Percentiles rank a stretch among this genome's conserved stretches.
Evolutionary conservation across 2,329 filamentous ascomycete species (phyloP).

Genomic region (Alternaria sp.): DNA sequence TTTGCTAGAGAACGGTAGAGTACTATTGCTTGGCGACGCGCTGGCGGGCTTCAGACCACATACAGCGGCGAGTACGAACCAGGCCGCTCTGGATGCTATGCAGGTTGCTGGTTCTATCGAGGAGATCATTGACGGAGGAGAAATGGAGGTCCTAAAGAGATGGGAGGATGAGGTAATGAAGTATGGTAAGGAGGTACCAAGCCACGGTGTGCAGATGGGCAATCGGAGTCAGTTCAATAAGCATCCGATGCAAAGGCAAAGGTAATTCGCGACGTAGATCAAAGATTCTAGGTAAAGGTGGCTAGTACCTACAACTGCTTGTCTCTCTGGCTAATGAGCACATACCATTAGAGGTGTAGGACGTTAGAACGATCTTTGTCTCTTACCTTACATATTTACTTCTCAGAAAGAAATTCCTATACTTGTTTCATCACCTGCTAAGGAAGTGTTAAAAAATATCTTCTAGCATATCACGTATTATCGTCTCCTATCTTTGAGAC

Average conservation of each 20-base stretch:
- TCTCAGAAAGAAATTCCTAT: too few species aligned
- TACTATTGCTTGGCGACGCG: slow-evolving; percentile 59
- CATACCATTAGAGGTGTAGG: too few species aligned
- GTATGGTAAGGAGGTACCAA: slow-evolving; percentile 25
- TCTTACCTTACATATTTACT: not conserved
- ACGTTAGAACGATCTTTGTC: not conserved
- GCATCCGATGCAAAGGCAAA: slow-evolving; percentile 19
- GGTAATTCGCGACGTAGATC: not conserved
- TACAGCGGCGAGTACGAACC: slow-evolving; percentile 55
- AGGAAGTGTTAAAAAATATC: not conserved
- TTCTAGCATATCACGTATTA: not conserved
- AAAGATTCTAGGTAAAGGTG: not conserved
- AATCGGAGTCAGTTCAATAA: slow-evolving; percentile 27
- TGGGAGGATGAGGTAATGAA: slow-evolving; percentile 45
- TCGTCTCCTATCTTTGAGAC: not conserved
- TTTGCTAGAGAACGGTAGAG: slow-evolving; percentile 50
- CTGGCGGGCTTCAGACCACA: slow-evolving; percentile 57
- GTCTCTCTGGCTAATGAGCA: not conserved
- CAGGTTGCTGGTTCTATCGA: slow-evolving; percentile 40
- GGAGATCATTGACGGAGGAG: slow-evolving; percentile 48
- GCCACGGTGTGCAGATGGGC: slow-evolving; percentile 25
- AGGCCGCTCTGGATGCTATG: slow-evolving; percentile 56
- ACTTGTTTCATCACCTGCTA: not conserved
- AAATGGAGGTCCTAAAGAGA: slow-evolving; percentile 27
- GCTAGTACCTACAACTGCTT: not conserved